Evolutionary conservation across 257 asterid genomes (phyloP).

Genomic region (Gynochthodes officinalis): DNA sequence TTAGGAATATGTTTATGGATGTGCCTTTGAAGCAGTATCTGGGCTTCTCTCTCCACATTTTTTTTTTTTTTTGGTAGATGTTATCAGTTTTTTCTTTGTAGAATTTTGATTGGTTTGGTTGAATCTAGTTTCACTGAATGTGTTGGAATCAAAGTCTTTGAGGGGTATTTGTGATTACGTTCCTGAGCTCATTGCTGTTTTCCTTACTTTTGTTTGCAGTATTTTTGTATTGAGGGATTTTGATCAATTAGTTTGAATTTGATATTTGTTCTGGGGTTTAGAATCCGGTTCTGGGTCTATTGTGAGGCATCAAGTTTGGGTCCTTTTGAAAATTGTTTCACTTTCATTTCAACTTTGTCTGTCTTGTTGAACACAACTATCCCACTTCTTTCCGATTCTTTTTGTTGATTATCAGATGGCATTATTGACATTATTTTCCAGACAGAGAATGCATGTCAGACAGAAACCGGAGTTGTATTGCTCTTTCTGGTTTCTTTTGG

Average conservation of each 20-base stretch:
- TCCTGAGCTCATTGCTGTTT: not conserved
- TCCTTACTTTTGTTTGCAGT: too few species aligned
- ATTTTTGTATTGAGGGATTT: not conserved
- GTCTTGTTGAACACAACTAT: not conserved
- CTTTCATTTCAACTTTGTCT: not conserved
- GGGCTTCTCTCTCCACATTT: not conserved
- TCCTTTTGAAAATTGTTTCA: not conserved
- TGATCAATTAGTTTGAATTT: too few species aligned
- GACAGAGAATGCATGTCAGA: not conserved
- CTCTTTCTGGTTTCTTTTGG: not conserved
- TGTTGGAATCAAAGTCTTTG: too few species aligned
- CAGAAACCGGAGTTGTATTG: not conserved
- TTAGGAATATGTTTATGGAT: not conserved
- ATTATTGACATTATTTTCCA: not conserved
- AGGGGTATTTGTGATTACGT: not conserved
- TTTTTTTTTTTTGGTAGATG: not conserved
- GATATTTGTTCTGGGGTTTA: not conserved
- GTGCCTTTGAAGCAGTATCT: not conserved
- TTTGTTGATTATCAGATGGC: not conserved
- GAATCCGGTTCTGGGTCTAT: too few species aligned
- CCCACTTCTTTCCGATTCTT: not conserved
- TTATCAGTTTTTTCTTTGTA: not conserved
- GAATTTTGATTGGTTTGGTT: not conserved
- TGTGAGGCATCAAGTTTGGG: slow-evolving; percentile 1
- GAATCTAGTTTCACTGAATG: not conserved